Conservation (phyloP, 1,284 basidiomycete species). For the Fomitopsis betulina region DNA sequence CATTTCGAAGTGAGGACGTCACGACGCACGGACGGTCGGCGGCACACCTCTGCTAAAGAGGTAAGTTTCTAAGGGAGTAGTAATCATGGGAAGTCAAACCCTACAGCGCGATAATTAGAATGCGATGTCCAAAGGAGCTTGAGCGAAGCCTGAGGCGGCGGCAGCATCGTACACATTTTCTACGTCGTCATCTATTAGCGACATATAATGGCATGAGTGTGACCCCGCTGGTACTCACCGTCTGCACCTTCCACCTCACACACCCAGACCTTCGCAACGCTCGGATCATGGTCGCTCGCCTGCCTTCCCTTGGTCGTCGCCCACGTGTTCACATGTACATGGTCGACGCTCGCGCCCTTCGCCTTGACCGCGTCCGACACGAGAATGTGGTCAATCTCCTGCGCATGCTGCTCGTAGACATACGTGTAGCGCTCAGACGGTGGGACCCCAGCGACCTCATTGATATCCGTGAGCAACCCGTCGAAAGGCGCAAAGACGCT, state of each 20-base stretch:
- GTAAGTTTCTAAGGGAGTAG: too few relatives aligned
- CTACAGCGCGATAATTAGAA: background rate
- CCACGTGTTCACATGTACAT: slow-evolving; percentile 61
- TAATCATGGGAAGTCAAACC: too few relatives aligned
- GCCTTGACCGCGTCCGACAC: slow-evolving; percentile 43
- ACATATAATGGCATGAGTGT: too few relatives aligned
- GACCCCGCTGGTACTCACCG: background rate
- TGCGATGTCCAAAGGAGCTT: background rate
- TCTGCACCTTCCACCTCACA: slow-evolving; percentile 25
- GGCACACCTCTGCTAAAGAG: too few relatives aligned
- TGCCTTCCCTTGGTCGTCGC: slow-evolving; percentile 34
- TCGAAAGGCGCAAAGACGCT: slow-evolving; percentile 45
- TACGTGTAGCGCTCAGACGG: slow-evolving; percentile 56
- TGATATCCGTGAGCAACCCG: slow-evolving; percentile 43
- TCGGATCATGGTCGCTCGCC: slow-evolving; percentile 59
- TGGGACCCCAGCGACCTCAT: slow-evolving; percentile 43
- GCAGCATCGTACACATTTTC: background rate
- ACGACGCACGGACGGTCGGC: too few relatives aligned
- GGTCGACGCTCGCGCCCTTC: slow-evolving; percentile 34
- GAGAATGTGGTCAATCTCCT: slow-evolving; percentile 58
- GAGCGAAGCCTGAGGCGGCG: background rate
- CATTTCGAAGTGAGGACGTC: too few relatives aligned
- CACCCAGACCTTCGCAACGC: slow-evolving; percentile 45
- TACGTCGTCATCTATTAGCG: background rate
- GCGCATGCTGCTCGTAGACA: slow-evolving; percentile 52